Percentiles rank a stretch among this genome's conserved stretches.
Conservation (phyloP, 345 rosid genomes). For the Populus simonii region DNA sequence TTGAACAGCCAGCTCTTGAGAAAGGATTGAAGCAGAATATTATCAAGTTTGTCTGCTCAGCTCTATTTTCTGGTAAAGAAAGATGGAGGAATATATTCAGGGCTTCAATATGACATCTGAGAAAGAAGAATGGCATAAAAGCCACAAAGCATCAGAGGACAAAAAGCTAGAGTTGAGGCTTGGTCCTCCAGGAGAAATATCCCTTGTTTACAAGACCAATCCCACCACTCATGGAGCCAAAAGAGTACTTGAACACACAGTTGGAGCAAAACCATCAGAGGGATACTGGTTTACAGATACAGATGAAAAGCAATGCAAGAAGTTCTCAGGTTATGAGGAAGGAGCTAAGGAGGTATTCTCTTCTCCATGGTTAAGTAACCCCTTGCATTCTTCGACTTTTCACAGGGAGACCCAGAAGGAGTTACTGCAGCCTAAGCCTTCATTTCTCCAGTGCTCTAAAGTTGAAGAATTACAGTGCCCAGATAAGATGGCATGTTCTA, state of each 20-base stretch:
- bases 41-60: background rate
- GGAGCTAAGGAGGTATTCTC: background rate
- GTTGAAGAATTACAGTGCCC: conserved; percentile 15
- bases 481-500: conserved; percentile 20
- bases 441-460: conserved; percentile 9
- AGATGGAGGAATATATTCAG: conserved; percentile 22
- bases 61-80: background rate
- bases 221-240: conserved; percentile 20
- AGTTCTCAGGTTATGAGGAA: background rate
- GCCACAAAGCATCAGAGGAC: conserved; percentile 18
- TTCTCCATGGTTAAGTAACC: conserved; percentile 2
- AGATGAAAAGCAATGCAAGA: conserved; percentile 4
- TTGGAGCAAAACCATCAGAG: background rate
- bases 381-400: conserved; percentile 1
- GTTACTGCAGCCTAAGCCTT: background rate
- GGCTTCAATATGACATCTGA: conserved; percentile 2
- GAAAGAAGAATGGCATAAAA: background rate
- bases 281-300: background rate
- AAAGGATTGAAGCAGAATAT: background rate
- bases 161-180: conserved; percentile 43
- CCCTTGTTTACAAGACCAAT: background rate
- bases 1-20: background rate
- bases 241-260: conserved; percentile 22
- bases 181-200: conserved; percentile 40
- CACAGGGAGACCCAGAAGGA: background rate